phyloP scores from a whole-genome alignment of 2,329 filamentous ascomycete species.

The Pseudogymnoascus sp. region DNA sequence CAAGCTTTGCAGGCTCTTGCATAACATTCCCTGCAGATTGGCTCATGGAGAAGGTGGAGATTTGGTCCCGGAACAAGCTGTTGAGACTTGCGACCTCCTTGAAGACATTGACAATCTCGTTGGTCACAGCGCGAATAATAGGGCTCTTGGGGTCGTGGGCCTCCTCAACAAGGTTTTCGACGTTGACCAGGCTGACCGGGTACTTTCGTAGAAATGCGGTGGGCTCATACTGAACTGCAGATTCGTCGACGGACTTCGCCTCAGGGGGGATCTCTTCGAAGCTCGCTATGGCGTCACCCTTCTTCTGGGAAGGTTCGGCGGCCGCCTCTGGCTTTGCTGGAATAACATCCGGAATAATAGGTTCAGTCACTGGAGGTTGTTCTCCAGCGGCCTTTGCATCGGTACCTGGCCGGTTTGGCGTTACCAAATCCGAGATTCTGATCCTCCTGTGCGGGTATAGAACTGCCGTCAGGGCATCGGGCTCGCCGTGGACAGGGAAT shows the following conservation, averaged over 20 bases:
- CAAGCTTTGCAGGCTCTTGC: conserved; percentile 88
- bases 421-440: conserved; percentile 75
- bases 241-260: conserved; percentile 44
- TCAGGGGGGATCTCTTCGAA: conserved; percentile 79
- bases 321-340: conserved; percentile 49
- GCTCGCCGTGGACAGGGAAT: conserved; percentile 83
- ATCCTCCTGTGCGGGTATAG: conserved; percentile 95
- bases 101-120: conserved; percentile 98
- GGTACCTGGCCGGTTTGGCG: conserved; percentile 43
- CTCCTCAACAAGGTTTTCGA: conserved; percentile 86
- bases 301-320: conserved; percentile 53
- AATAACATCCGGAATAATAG: conserved; percentile 51
- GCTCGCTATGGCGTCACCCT: conserved; percentile 92
- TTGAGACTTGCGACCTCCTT: conserved; percentile 95
- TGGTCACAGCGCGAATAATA: conserved; percentile 84
- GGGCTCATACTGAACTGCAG: conserved; percentile 65
- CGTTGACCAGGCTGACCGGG: conserved; percentile 87
- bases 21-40: conserved; percentile 92
- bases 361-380: conserved; percentile 37
- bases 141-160: conserved; percentile 85
- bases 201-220: conserved; percentile 89
- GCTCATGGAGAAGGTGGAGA: conserved; percentile 93
- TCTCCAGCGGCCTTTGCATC: conserved; percentile 39
- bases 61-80: conserved; percentile 91
- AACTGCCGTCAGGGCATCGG: conserved; percentile 81